Evolutionary conservation across 805 yeast species (phyloP), one percentile per base, ranked within the genome.

Genomic region (Hanseniaspora mollemarum): DNA sequence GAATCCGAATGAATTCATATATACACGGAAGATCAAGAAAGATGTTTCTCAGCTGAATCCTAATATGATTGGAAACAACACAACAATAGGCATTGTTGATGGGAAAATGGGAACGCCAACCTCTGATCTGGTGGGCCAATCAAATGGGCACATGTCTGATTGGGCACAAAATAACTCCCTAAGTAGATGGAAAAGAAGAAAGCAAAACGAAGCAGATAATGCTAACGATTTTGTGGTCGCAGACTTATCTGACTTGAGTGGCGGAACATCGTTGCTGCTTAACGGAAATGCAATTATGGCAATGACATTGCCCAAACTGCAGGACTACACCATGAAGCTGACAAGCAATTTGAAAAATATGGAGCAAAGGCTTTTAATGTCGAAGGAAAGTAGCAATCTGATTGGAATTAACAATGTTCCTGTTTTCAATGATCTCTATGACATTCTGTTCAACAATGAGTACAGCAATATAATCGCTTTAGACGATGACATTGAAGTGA

Each of bases 401-500:
- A 48, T 22, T 3, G n/a, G 9, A n/a, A 7, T 40, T 7, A 22
- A 40, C 6, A 22, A 22, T 25, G n/a, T 35, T 6, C 50, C 49
- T 1, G n/a, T 51, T 29, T 51, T 44, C 32, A 39, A 39, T 40
- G 53, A 51, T 39, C 10, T 44, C 26, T 51, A 44, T 35, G 50
- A 44, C 6, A 44, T 51, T 5, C 21, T 51, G n/a, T 38, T 32
- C n/a, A 39, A 45, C 8, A 38, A 16, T 10, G 21, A 51, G 6
- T 51, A 51, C 33, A 43, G 38, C 12, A 39, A 39, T 32, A 51
- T 57, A 38, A 55, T 58, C 1, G 54, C 58, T 2, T 58, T 61
- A 16, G 59, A 59, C 48, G 53, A 59, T 6, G 58, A 57, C 40
- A 59, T 57, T 18, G 64, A 59, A n/a, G 53, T 59, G 1, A 37